Evolutionary conservation across 176 grass and related monocot genomes (phyloP).

Genomic region (Oryza meyeriana): DNA sequence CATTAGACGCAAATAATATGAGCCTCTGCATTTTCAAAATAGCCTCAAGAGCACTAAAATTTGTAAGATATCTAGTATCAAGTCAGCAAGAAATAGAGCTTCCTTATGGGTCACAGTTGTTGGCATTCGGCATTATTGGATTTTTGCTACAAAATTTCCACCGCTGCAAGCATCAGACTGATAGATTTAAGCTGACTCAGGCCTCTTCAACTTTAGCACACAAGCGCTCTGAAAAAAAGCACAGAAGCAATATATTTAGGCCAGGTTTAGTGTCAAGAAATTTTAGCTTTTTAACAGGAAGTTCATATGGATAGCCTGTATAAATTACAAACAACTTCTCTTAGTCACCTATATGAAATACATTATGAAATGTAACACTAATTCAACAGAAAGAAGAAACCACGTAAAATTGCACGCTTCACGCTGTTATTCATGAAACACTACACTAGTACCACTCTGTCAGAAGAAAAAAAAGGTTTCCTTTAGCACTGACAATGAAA

Average conservation of each 20-base stretch:
- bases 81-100: constrained; percentile 39
- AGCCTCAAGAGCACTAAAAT: constrained; percentile 20
- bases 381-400: constrained; percentile 11
- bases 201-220: constrained; percentile 75
- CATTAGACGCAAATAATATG: constrained; percentile 20
- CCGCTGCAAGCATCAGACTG: not conserved
- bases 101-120: constrained; percentile 19
- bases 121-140: constrained; percentile 21
- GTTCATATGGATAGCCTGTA: not conserved
- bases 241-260: constrained; percentile 10
- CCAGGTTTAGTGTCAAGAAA: not conserved
- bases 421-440: not conserved
- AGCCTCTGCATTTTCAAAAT: constrained; percentile 33
- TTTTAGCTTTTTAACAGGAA: not conserved
- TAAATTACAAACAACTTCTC: not conserved
- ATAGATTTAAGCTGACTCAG: constrained; percentile 21
- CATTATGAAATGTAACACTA: not conserved
- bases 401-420: not conserved
- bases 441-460: not conserved
- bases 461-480: not conserved
- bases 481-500: not conserved
- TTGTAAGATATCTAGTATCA: constrained; percentile 38
- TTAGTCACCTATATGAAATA: not conserved
- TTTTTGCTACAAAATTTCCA: constrained; percentile 41
- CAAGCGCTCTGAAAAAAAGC: constrained; percentile 50